Evolutionary conservation across 164 flowering plant species (phyloP).

Genomic region (Magnolia kwangsiensis): DNA sequence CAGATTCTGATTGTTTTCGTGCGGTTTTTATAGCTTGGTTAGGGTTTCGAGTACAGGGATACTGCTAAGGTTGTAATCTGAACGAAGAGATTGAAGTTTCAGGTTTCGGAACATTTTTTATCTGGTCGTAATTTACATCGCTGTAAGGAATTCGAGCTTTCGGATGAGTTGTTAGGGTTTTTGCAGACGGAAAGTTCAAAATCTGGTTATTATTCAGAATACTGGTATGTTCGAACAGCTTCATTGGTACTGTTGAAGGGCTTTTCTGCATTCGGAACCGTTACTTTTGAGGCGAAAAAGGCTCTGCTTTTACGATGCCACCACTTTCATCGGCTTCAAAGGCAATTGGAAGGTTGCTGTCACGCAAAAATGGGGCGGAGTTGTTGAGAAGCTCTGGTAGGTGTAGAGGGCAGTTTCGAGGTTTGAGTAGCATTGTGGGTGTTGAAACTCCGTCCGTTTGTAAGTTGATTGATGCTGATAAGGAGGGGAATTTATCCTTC

Average conservation of each 20-base stretch:
- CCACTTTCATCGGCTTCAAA: slow-evolving; percentile 37
- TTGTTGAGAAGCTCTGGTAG: slow-evolving; percentile 18
- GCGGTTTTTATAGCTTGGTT: no score
- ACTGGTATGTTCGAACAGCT: no score
- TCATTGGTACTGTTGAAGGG: no score
- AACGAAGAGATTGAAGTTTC: background rate
- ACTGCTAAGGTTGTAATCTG: background rate
- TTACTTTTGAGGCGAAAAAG: no score
- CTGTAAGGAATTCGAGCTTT: no score
- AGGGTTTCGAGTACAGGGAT: no score
- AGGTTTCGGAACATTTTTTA: background rate
- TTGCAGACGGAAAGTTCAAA: no score
- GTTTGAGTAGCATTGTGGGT: slow-evolving; percentile 36
- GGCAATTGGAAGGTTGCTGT: slow-evolving; percentile 30
- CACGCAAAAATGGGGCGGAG: slow-evolving; percentile 23
- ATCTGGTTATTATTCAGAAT: no score
- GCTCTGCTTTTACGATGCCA: slow-evolving; percentile 25
- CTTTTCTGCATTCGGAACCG: no score
- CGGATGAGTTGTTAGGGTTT: background rate
- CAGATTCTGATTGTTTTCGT: no score
- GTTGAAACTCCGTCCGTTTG: slow-evolving; percentile 10
- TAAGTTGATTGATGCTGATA: slow-evolving; percentile 4
- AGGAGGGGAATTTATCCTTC: slow-evolving; percentile 1
- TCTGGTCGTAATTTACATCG: no score
- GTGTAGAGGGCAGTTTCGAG: slow-evolving; percentile 15